phyloP scores from a whole-genome alignment of 441 rosid species.

The Gossypium trilobum region DNA sequence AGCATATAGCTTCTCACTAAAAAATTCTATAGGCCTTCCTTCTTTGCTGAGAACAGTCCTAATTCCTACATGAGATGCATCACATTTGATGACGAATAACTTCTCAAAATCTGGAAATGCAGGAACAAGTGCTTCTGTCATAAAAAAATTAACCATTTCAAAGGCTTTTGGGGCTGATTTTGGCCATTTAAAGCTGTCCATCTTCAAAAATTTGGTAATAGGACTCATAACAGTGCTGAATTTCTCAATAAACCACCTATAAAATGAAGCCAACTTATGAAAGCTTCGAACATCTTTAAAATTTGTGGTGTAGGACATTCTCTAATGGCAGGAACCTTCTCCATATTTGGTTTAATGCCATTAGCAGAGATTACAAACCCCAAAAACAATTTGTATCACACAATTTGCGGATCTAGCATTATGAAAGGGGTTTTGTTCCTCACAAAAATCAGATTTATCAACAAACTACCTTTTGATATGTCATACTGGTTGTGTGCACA shows the following conservation, averaged over 20 bases:
- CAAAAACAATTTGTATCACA: too few species aligned
- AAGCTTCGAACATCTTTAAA: not conserved
- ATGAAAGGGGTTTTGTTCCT: too few species aligned
- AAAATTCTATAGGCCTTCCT: not conserved
- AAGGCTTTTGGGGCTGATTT: not conserved
- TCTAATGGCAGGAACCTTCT: not conserved
- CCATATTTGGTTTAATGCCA: too few species aligned
- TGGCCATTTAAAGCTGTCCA: not conserved
- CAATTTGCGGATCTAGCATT: too few species aligned
- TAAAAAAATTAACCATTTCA: not conserved
- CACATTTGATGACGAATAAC: not conserved
- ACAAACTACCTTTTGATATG: too few species aligned
- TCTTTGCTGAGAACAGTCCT: not conserved
- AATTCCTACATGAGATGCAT: not conserved
- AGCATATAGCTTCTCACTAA: not conserved
- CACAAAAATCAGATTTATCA: too few species aligned
- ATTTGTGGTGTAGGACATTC: not conserved
- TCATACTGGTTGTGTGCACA: too few species aligned
- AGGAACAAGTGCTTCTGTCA: not conserved
- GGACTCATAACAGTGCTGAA: not conserved
- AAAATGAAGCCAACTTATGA: not conserved
- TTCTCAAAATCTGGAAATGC: not conserved
- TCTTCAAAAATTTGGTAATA: not conserved
- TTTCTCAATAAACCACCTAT: not conserved
- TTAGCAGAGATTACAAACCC: too few species aligned